Evolutionary conservation across 257 asterid genomes (phyloP), one percentile per base, ranked within the genome.

Genomic region (Scutellaria galericulata): DNA sequence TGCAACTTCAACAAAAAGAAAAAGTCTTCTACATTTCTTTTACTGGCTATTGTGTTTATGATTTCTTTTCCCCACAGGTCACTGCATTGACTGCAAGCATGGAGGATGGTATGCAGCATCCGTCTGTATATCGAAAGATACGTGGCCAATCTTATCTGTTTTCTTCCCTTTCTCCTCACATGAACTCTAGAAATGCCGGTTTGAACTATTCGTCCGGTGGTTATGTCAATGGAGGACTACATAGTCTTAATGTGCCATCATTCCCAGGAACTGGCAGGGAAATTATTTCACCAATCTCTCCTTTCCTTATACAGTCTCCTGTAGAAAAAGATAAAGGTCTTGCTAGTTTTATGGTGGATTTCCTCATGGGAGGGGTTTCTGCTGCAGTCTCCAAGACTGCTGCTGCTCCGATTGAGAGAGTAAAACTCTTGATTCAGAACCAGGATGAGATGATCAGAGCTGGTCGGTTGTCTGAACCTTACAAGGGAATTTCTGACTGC

Each of bases 331-430:
- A 84, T 31, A 87, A 76, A 76, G 73, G 80, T 27, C 61, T 82
- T 44, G 47, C 77, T 15, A 67, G 80, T 52, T 89, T 89, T 71
- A 15, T 86, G 74, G 81, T 83, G 78, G 94, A 89, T 83, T 89
- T 89, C 78, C 92, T 89, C 76, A 87, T 86, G 96, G 96, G 96
- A 81, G 96, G 94, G 69, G 94, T 89, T 74, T 84, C 94, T 73
- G 96, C 90, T 42, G 92, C 94, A 39, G 92, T 89, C 57, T 87
- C 94, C 44, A 87, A 87, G 78, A 81, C 86, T 27, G 90, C 88
- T 57, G 94, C 94, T 68, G 96, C 96, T 57, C 96, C 96, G 2
- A 90, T 90, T 52, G 94, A 90, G 86, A 80, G 96, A 73, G 89
- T 90, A n/a, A 90, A 90, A 79, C 94, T 89, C 39, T 70, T 90